Evolutionary conservation across 2,329 filamentous ascomycete species (phyloP).

Genomic region (Blastomyces parvus): DNA sequence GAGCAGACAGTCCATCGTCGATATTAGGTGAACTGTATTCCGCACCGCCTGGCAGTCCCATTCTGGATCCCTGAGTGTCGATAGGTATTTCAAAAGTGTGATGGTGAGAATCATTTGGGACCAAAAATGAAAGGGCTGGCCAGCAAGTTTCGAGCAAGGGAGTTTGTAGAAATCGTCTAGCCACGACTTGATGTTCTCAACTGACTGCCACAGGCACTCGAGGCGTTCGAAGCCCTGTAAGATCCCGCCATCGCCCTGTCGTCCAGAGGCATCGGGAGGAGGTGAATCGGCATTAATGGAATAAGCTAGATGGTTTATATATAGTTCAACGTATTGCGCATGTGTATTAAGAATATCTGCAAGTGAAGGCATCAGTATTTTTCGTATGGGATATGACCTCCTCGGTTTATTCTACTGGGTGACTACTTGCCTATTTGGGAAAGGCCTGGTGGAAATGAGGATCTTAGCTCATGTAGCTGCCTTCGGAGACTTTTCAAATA

Average conservation of each 20-base stretch:
- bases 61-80: conserved; percentile 29
- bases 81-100: conserved; percentile 31
- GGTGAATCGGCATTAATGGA: conserved; percentile 19
- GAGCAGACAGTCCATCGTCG: conserved; percentile 25
- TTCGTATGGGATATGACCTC: background rate
- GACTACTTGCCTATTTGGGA: background rate
- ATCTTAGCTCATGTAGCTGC: background rate
- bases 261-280: conserved; percentile 5
- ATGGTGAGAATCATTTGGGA: conserved; percentile 29
- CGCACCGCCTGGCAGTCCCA: conserved; percentile 32
- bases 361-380: background rate
- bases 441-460: background rate
- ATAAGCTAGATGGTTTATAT: conserved; percentile 24
- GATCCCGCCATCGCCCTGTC: conserved; percentile 7
- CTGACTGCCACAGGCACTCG: conserved; percentile 25
- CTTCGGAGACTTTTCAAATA: background rate
- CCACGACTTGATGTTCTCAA: conserved; percentile 29
- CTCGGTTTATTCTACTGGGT: background rate
- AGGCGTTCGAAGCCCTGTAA: conserved; percentile 25
- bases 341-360: conserved; percentile 24
- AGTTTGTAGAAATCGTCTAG: conserved; percentile 25
- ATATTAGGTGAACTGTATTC: conserved; percentile 24
- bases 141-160: conserved; percentile 20
- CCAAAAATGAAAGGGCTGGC: conserved; percentile 31
- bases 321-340: conserved; percentile 22